Conservation (phyloP, 2,329 filamentous ascomycete species). For the Pseudocercospora ulei region DNA sequence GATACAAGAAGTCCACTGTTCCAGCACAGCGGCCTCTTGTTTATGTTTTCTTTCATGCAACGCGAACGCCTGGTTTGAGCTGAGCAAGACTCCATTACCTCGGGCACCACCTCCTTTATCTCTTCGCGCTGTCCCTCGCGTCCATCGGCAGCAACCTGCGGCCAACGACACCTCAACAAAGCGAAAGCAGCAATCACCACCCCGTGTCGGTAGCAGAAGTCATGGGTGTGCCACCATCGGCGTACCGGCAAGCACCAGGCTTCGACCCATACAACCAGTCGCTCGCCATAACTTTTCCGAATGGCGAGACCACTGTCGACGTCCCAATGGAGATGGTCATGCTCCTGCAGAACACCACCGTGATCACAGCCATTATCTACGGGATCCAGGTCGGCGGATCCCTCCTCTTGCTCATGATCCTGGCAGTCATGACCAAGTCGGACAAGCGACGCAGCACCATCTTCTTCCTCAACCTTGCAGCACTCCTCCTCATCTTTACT, state of each 20-base stretch:
- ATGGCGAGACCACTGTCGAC: constrained; percentile 39
- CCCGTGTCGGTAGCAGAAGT: constrained; percentile 9
- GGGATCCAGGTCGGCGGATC: constrained; percentile 61
- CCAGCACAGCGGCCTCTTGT: constrained; percentile 13
- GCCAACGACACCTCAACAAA: constrained; percentile 11
- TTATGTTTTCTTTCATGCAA: constrained; percentile 17
- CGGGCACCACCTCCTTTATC: constrained; percentile 14
- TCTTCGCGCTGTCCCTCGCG: constrained; percentile 6
- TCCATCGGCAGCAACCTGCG: constrained; percentile 16
- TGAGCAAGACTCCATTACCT: constrained; percentile 11
- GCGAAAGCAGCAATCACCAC: constrained; percentile 11
- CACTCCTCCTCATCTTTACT: constrained; percentile 52
- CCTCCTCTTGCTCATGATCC: constrained; percentile 53
- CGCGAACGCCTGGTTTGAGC: constrained; percentile 15
- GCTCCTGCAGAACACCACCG: constrained; percentile 41
- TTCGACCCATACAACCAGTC: constrained; percentile 48
- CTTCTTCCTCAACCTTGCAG: constrained; percentile 55
- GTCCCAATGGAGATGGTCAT: constrained; percentile 41
- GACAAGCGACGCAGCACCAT: constrained; percentile 56
- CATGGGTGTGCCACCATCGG: constrained; percentile 15
- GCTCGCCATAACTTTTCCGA: constrained; percentile 40
- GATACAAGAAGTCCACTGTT: constrained; percentile 21
- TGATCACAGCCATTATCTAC: constrained; percentile 51
- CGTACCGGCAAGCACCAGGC: constrained; percentile 12
- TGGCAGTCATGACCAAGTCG: constrained; percentile 57